These are phyloP conservation scores for Aspergillus olivimuriae DNA, from an alignment of 495 filamentous ascomycete genomes.

Conservation along the genomic window DNA sequence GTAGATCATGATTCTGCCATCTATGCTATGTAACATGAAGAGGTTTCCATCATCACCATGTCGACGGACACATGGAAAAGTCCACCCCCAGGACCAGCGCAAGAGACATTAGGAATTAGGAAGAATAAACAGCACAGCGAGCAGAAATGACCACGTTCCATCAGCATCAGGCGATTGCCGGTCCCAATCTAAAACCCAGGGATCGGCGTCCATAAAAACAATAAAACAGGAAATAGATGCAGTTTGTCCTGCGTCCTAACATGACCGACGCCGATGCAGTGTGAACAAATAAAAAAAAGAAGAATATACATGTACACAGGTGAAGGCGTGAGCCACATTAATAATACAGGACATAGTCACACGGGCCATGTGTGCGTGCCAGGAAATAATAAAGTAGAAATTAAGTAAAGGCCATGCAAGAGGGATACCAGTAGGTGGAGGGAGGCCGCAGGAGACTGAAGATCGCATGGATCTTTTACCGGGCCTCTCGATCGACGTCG, in stretches of 20 bases:
- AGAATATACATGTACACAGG: constrained; percentile 4
- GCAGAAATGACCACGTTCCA: too few species aligned
- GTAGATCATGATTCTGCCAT: too few species aligned
- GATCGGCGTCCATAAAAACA: not conserved
- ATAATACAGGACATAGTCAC: constrained; percentile 3
- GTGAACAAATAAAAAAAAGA: constrained; percentile 1
- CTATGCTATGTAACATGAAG: constrained; percentile 2
- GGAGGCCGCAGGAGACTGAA: too few species aligned
- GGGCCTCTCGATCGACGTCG: not conserved
- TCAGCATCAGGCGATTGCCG: too few species aligned
- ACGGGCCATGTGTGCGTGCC: not conserved
- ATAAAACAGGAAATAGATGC: too few species aligned
- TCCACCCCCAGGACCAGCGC: not conserved
- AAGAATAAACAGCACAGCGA: too few species aligned
- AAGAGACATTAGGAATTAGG: not conserved
- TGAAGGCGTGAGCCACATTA: constrained; percentile 2
- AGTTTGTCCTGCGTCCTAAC: too few species aligned
- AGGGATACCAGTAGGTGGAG: too few species aligned
- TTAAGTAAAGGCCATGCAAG: not conserved
- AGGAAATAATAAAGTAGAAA: constrained; percentile 3
- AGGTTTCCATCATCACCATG: not conserved
- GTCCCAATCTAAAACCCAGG: not conserved
- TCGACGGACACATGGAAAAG: not conserved
- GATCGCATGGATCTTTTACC: not conserved
- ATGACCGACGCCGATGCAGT: too few species aligned